Base-by-base conservation (phyloP, 345 rosid genomes). In the Leavenworthia alabamica region DNA sequence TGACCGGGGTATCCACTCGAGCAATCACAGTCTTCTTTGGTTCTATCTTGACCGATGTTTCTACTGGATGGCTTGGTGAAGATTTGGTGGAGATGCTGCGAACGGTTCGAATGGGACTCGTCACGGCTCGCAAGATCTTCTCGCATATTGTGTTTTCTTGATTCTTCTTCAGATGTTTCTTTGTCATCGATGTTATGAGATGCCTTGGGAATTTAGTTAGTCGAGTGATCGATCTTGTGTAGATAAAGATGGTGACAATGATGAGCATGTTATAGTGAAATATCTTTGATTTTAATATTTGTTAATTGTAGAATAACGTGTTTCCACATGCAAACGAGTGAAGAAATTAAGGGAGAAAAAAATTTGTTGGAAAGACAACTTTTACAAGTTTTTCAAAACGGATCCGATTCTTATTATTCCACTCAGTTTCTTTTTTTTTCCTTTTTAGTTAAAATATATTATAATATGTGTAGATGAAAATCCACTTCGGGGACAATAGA, bases 91-190 rank as follows among this genome's bases (percentile, higher is more conserved):
- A 45, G 44, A 62, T 62, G 64, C 74, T 70, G 20, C 70, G 52
- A 39, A 45, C 42, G 37, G 36, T 58, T 42, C 71, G 70, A 19
- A 71, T 33, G 31, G 75, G 75, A 35, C 61, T 65, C 32, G 66
- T 65, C 50, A 72, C 43, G 31, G 66, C 75, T 72, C 64, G 27
- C 56, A 71, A 71, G 42, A 71, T 31, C 61, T 64, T 71, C 66
- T 64, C 75, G 4, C 75, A 71, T 41, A 56, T 55, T 71, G 55
- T 57, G 36, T 57, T 61, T 45, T 56, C 63, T 70, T 61, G 47
- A 67, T 68, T 68, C 62, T 44, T 60, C 41, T 46, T 35, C 51
- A 57, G 51, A 2, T 41, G 50, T 50, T 67, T 60, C 26, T 61
- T 69, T 45, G 68, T 62, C 73, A 61, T 69, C 17, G 29, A 24